Evolutionary conservation across 2,329 filamentous ascomycete species (phyloP), one percentile per base, ranked within the genome.

Genomic region (Aspergillus pseudoterreus): DNA sequence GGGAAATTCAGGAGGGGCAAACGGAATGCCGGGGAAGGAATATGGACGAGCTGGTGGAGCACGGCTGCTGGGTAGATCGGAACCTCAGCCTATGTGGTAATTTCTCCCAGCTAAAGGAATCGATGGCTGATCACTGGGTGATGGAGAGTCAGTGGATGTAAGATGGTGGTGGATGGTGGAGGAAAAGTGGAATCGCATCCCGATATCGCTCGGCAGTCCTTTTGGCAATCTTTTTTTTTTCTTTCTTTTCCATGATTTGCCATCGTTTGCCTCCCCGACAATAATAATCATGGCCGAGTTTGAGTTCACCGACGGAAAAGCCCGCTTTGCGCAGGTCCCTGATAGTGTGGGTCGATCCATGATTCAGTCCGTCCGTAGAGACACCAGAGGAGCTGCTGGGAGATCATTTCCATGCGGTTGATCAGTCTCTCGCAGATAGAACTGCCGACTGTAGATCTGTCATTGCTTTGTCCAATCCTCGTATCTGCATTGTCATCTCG

Each of bases 191-290:
- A 38, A 47, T 17, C 45, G 4, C 47, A 45, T 52, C 55, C 63
- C 65, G 64, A 67, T 65, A 65, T 67, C 65, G 65, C 65, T 30
- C 27, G 27, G 8, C 27, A 4, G 27, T 30, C 48, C 42, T 44
- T 56, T 61, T 61, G 32, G 45, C 33, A 47, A 14, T 45, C 43
- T 22, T 30, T 45, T 45, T 17, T 21, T 22, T 8, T 22, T 22
- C 39, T 32, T 32, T 36, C 43, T 46, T 10, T 47, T 45, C 45
- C 38, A 52, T 50, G 24, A 15, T 27, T 38, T 44, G 47, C 12
- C 27, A 30, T 30, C 8, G 27, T 30, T 30, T 30, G 27, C 27
- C 27, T 30, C 27, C 27, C 27, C 8, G 27, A 30, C 8, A 11
- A 30, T 19, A 2, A 19, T 19, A 19, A 19, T 19, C 3, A 19